Conservation (phyloP, 306 rosid genomes). For the Rosa multiflora region DNA sequence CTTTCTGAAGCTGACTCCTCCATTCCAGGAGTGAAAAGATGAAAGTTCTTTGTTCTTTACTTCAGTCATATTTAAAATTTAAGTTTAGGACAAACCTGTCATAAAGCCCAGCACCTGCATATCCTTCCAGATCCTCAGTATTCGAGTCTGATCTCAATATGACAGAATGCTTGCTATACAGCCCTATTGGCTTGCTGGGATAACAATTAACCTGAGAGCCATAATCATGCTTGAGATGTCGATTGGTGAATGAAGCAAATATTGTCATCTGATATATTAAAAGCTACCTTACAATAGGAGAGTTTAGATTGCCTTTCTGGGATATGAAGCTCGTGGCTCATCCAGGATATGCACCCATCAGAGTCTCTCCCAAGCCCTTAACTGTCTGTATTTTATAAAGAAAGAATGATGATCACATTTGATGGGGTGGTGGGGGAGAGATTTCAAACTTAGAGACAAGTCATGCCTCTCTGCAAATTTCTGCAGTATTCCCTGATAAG, state of each 20-base stretch:
- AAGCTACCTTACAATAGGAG: conserved; percentile 27
- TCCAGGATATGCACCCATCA: conserved; percentile 2
- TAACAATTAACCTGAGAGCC: too few relatives aligned
- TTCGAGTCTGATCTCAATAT: conserved; percentile 42
- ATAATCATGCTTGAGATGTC: too few relatives aligned
- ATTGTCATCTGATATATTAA: neutral
- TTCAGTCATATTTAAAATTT: neutral
- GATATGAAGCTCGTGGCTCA: conserved; percentile 36
- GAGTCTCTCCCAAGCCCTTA: neutral
- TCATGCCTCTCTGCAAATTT: too few relatives aligned
- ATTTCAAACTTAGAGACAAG: neutral
- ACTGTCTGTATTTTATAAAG: conserved; percentile 24
- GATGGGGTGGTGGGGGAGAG: neutral
- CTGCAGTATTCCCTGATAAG: too few relatives aligned
- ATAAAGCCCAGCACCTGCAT: conserved; percentile 43
- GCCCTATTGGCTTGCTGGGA: too few relatives aligned
- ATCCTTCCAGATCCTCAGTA: conserved; percentile 36
- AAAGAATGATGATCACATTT: neutral
- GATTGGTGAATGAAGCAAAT: neutral
- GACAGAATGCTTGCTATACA: conserved; percentile 8
- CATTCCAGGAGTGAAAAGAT: neutral
- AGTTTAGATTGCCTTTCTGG: conserved; percentile 27
- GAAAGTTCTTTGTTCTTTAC: neutral
- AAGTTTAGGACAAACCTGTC: conserved; percentile 26
- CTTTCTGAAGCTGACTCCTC: too few relatives aligned